Base-by-base conservation (phyloP, 768 basidiomycete genomes). In the Megacollybia marginata region DNA sequence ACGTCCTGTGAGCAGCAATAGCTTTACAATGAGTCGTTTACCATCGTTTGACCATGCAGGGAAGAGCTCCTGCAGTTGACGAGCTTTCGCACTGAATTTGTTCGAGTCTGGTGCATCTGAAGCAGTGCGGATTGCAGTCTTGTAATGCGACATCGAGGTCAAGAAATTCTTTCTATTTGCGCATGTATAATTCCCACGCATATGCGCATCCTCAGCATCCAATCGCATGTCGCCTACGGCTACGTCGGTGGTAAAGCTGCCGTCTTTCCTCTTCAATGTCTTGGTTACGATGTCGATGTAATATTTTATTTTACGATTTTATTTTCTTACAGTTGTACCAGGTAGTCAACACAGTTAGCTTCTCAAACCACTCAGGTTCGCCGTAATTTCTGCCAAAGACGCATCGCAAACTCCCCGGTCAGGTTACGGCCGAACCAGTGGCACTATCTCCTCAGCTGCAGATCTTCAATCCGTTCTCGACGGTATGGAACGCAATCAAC, bases 221-320 rank as follows among this genome's bases (percentile, higher is more conserved):
- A 98, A 59, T 92, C 88, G 2, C 95, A 97, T 59, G 95, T 97
- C 51, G 81, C 86, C 9, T 91, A 84, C 55, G 95, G 95, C 44
- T 97, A 95, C 59, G 95, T 94, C 7, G 95, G 94, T 51, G 83
- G 84, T 23, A 88, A 88, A 62, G 85, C 85, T 9, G 85, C 86
- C 0, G 76, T 82, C 5, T 88, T 87, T 57, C 83, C 85, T 1
- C 80, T 81, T 55, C 95, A 80, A 73, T 90, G 75, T 53, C 78
- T 98, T 42, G 95, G 92, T 10, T 98, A 86, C 66, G 92, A 99
- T 56, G 94, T 98, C 42, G 96, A 99, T 72, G 92, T 91, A 64
- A 66, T 78, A 68, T 46, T 50, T 54, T n/a, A 23, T 53, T 52
- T n/a, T 19, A 32, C 15, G 38, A 34, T 35, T 47, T 54, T 59